Conservation (phyloP, 371 early-diverging fungal species). For the Nematocida ironsii region DNA sequence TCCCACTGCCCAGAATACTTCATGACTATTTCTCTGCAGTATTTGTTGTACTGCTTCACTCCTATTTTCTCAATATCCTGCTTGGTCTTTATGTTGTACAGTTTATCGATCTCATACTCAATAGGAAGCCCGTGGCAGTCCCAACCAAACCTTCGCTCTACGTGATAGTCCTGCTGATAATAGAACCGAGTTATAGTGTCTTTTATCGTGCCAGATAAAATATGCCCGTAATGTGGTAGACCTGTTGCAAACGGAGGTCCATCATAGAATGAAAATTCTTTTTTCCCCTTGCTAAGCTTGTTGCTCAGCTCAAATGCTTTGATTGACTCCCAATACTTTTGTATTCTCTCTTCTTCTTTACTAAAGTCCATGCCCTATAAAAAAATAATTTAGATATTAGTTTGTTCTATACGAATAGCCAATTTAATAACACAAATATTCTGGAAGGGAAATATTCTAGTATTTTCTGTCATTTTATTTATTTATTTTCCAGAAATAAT, state of each 20-base stretch:
- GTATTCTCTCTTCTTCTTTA: slow-evolving; percentile 85
- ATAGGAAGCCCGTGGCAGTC: slow-evolving; percentile 99
- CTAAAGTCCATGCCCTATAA: slow-evolving; percentile 52
- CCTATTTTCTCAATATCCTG: slow-evolving; percentile 92
- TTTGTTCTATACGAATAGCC: too few species aligned
- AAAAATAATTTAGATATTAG: slow-evolving; percentile 15
- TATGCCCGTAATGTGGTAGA: slow-evolving; percentile 98
- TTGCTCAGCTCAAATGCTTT: slow-evolving; percentile 89
- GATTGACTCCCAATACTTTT: slow-evolving; percentile 90
- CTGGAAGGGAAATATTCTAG: too few species aligned
- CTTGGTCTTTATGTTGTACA: slow-evolving; percentile 76
- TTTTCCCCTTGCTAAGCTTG: slow-evolving; percentile 74
- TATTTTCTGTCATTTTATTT: too few species aligned
- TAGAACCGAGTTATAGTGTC: slow-evolving; percentile 97
- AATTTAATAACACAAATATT: too few species aligned
- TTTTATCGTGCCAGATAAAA: slow-evolving; percentile 98
- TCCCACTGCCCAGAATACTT: slow-evolving; percentile 93
- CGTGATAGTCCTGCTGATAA: slow-evolving; percentile 88
- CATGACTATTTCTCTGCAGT: slow-evolving; percentile 97
- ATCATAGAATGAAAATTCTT: slow-evolving; percentile 75
- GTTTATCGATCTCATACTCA: slow-evolving; percentile 98
- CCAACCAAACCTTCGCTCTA: slow-evolving; percentile 98
- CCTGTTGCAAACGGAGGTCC: slow-evolving; percentile 99
- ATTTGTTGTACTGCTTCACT: slow-evolving; percentile 94
- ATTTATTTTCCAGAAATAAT: too few species aligned